Base-by-base conservation (phyloP, 1,139 yeast species). In the Lodderomyces theae region DNA sequence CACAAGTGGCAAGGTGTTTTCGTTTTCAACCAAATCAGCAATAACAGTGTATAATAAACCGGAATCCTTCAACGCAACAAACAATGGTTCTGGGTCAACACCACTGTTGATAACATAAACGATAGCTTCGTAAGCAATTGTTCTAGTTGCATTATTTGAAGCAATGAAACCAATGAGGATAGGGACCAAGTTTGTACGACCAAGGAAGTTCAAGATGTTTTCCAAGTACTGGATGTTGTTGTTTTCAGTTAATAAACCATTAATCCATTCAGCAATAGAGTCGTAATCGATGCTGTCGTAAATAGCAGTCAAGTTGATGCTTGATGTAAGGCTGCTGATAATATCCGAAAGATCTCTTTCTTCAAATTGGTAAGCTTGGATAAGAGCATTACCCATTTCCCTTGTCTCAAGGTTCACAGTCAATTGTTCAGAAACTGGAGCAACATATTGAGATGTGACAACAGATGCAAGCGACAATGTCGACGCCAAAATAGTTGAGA, bases 61-160 rank as follows among this genome's bases (percentile, higher is more conserved):
- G 15, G 69, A 63, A 43, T 58, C 49, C 44, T 64, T 67, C 42
- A 65, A 61, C 7, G 68, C 69, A 35, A 53, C 58, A 46, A 61
- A 63, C 23, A 64, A 50, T n/a, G 56, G 47, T 18, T 69, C 64
- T 31, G 61, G 45, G 47, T 65, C 61, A 41, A 57, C 40, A 10
- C 50, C 42, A 4, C 52, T 54, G 17, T 52, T 51, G 38, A 51
- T 36, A 7, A 54, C 51, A 10, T 51, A 51, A 28, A 50, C 53
- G 30, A 60, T 49, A 8, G 56, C 42, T 9, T 45, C 46, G 17
- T 49, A 46, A 18, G 58, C 55, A 41, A 62, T 42, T 3, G 45
- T 30, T 47, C 56, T 53, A 15, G 66, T 63, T 28, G 24, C 40
- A 46, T 62, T 63, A 48, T 61, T 56, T 28, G 58, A 47, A 12